phyloP scores from a whole-genome alignment of 441 rosid species.

The Erodium chrysanthum region DNA sequence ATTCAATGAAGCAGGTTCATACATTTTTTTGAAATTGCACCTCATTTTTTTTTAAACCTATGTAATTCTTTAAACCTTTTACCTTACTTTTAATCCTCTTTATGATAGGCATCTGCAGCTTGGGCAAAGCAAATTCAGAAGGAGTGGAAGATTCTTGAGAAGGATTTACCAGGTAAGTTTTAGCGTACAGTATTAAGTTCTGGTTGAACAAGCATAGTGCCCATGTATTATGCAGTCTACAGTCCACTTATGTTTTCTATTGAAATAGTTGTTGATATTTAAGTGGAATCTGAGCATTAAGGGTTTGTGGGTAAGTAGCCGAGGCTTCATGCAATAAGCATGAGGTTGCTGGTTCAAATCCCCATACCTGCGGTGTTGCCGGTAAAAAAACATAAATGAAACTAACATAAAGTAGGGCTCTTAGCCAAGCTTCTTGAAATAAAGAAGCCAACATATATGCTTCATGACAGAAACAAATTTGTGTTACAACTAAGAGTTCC shows the following conservation, averaged over 20 bases:
- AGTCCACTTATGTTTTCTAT: neutral
- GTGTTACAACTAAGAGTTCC: neutral
- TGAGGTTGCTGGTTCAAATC: no score
- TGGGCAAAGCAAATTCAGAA: slow-evolving; percentile 77
- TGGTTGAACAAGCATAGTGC: neutral
- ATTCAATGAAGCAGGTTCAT: slow-evolving; percentile 43
- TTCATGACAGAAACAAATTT: neutral
- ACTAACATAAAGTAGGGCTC: neutral
- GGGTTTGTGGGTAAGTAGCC: no score
- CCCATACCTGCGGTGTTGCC: no score
- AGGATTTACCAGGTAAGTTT: slow-evolving; percentile 73
- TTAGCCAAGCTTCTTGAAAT: neutral
- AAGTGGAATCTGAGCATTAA: neutral
- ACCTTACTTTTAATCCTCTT: slow-evolving; percentile 9
- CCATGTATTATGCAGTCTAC: neutral
- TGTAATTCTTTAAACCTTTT: neutral
- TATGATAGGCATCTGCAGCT: slow-evolving; percentile 38
- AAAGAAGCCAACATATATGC: neutral
- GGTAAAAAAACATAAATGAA: neutral
- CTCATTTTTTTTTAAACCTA: neutral
- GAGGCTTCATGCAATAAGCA: no score
- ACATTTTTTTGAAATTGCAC: slow-evolving; percentile 9
- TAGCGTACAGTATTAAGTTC: neutral
- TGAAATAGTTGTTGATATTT: neutral
- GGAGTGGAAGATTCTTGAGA: slow-evolving; percentile 80